A percentile compares a stretch with the other conserved stretches of the same genome.
Evolutionary conservation across 2,329 filamentous ascomycete species (phyloP).

Genomic region (Zarea fungicola): DNA sequence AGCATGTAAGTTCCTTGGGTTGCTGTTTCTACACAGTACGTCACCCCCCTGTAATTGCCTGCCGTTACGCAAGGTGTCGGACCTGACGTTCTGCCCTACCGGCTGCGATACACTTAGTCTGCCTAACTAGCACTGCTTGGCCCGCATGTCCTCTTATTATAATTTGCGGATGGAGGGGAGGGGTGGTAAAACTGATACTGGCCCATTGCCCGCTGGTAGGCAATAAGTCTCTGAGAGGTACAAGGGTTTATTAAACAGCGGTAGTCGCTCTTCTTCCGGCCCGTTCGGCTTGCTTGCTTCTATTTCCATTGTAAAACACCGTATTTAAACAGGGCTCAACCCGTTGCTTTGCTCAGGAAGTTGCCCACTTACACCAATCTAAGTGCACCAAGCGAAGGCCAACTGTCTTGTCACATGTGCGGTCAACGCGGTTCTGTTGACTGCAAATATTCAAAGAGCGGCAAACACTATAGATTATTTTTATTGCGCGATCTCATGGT

Average conservation of each 20-base stretch:
- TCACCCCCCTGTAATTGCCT: neutral
- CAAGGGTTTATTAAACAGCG: constrained; percentile 5
- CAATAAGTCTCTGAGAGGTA: neutral
- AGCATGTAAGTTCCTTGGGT: too few species aligned
- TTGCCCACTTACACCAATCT: neutral
- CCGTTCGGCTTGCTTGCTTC: neutral
- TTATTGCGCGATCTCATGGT: too few species aligned
- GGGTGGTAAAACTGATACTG: neutral
- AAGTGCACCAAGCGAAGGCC: neutral
- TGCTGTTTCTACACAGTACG: neutral
- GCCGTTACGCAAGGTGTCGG: neutral
- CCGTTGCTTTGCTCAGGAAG: neutral
- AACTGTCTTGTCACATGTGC: neutral
- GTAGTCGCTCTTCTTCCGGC: neutral
- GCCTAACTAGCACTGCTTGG: constrained; percentile 2
- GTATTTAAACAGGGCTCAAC: neutral
- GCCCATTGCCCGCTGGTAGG: too few species aligned
- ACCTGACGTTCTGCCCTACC: constrained; percentile 1
- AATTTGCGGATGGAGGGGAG: neutral
- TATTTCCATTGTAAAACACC: neutral
- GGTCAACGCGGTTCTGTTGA: too few species aligned
- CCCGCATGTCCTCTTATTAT: neutral
- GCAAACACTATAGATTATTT: too few species aligned
- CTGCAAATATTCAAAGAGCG: too few species aligned
- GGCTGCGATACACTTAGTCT: constrained; percentile 1